Evolutionary conservation across 2,329 filamentous ascomycete species (phyloP), one percentile per base, ranked within the genome.

Genomic region (Botryotinia narcissicola): DNA sequence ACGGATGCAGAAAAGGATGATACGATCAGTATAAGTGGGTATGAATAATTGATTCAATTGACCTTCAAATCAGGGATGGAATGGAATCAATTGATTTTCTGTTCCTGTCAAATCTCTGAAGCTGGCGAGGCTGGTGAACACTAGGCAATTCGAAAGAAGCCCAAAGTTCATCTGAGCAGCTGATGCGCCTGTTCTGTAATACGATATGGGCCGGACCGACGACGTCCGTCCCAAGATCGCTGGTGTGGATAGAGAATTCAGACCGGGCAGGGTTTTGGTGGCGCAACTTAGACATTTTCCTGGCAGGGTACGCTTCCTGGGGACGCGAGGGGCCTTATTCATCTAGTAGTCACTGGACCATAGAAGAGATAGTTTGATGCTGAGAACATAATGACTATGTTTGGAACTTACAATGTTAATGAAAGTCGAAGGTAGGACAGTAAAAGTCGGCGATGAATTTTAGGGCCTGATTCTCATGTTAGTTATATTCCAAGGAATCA

Each of bases 151-250:
- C 12, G 16, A 48, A 54, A 29, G 44, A 44, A 57, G 20, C 20
- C 44, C 54, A 9, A 72, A 70, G 75, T 76, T 66, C 70, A 75
- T 64, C n/a, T 73, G 74, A 77, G 75, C 75, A 74, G 70, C 73
- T 75, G 69, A 74, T 71, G 75, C 62, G 61, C 71, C 42, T 72
- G 73, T 76, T 42, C 71, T 35, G 61, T 72, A 75, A 64, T 73
- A 74, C 59, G 61, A 73, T 70, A 74, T 79, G 74, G 75, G 77
- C 75, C 63, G 75, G 75, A 74, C 74, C 73, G 74, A 78, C 57
- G 70, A 37, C 62, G 40, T 9, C 42, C 40, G 48, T 40, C 71
- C 46, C 63, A 73, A 61, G 64, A 73, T 73, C 62, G 60, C 60
- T 48, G 61, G 66, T 67, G 51, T 72, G 71, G 69, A 40, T 59